phyloP scores from a whole-genome alignment of 1,139 yeast species.

The Yamadazyma taylorii region DNA sequence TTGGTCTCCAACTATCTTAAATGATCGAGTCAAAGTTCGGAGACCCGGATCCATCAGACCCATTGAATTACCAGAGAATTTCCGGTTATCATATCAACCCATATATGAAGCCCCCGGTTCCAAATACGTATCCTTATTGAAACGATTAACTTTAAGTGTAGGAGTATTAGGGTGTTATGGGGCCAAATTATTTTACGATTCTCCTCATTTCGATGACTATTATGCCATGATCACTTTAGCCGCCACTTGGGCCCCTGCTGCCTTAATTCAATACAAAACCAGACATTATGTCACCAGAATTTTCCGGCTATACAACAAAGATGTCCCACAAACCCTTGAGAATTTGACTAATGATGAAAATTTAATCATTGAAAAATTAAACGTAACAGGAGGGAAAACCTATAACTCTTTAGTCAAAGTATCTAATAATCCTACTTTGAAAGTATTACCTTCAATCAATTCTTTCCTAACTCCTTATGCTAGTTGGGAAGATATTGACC shows the following conservation, averaged over 20 bases:
- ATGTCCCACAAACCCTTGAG: slow-evolving; percentile 65
- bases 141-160: slow-evolving; percentile 54
- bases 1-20: slow-evolving; percentile 48
- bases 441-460: slow-evolving; percentile 31
- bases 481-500: slow-evolving; percentile 51
- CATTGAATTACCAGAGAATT: slow-evolving; percentile 40
- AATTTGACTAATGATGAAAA: slow-evolving; percentile 61
- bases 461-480: slow-evolving; percentile 51
- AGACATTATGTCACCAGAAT: slow-evolving; percentile 71
- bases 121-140: slow-evolving; percentile 54
- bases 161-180: slow-evolving; percentile 56
- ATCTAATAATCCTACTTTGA: slow-evolving; percentile 40
- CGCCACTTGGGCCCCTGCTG: slow-evolving; percentile 44
- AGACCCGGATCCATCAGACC: slow-evolving; percentile 24
- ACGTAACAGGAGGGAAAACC: slow-evolving; percentile 64
- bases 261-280: slow-evolving; percentile 51
- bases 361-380: slow-evolving; percentile 67
- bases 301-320: slow-evolving; percentile 64
- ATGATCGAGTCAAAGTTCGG: slow-evolving; percentile 36
- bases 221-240: slow-evolving; percentile 47
- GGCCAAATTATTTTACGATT: slow-evolving; percentile 53
- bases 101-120: slow-evolving; percentile 58
- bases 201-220: slow-evolving; percentile 56
- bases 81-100: slow-evolving; percentile 52
- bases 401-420: slow-evolving; percentile 60